Evolutionary conservation across 768 basidiomycete species (phyloP).

Genomic region (Chalciporus pseudorubinellus): DNA sequence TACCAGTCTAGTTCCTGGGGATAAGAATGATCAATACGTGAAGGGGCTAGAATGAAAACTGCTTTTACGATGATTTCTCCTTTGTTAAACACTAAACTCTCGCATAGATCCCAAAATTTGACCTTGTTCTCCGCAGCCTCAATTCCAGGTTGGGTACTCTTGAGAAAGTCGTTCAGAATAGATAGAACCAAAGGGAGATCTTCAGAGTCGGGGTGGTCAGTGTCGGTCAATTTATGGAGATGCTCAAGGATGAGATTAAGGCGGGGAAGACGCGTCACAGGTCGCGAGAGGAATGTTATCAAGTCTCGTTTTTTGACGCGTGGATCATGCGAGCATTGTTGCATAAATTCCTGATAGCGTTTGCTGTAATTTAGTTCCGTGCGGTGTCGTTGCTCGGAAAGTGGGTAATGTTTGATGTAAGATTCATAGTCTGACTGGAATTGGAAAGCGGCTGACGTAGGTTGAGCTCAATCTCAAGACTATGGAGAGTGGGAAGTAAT

Average conservation of each 20-base stretch:
- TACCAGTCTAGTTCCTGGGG: constrained; percentile 79
- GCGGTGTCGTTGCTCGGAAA: constrained; percentile 80
- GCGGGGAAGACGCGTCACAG: constrained; percentile 85
- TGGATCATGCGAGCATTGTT: constrained; percentile 58
- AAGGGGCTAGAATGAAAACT: neutral
- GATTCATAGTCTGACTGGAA: constrained; percentile 71
- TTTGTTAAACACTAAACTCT: constrained; percentile 68
- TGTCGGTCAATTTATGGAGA: constrained; percentile 62
- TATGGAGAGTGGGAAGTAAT: constrained; percentile 17
- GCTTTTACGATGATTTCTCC: constrained; percentile 77
- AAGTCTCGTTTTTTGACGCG: constrained; percentile 73
- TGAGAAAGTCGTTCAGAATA: constrained; percentile 69
- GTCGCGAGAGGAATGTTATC: constrained; percentile 79
- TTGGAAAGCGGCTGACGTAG: constrained; percentile 29
- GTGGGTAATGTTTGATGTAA: constrained; percentile 87
- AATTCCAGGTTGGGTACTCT: constrained; percentile 87
- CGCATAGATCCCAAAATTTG: constrained; percentile 79
- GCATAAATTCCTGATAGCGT: constrained; percentile 64
- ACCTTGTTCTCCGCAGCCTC: constrained; percentile 89
- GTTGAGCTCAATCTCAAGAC: constrained; percentile 16
- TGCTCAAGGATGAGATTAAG: constrained; percentile 72
- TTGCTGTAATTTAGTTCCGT: constrained; percentile 69
- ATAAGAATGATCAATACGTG: constrained; percentile 3
- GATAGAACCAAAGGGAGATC: constrained; percentile 68
- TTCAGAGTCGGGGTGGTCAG: constrained; percentile 77